A percentile compares a stretch with the other conserved stretches of the same genome.
These are phyloP conservation scores for Hypoxylon sp. DNA, from an alignment of 2,329 filamentous ascomycete genomes.

Conservation along the genomic window DNA sequence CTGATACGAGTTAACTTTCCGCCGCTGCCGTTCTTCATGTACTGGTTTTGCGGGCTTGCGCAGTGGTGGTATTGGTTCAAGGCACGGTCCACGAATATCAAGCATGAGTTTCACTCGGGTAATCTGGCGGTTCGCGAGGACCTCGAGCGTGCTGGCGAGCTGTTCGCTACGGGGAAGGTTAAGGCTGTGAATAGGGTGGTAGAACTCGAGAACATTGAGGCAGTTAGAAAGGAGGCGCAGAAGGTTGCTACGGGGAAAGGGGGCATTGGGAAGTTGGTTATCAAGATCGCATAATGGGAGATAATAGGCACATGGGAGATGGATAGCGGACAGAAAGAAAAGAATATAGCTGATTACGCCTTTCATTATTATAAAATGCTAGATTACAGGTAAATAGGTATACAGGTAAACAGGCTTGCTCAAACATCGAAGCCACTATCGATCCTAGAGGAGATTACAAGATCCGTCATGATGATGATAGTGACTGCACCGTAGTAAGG, in stretches of 20 bases:
- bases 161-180: constrained; percentile 61
- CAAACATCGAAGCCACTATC: neutral
- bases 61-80: constrained; percentile 60
- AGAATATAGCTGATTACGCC: neutral
- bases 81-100: constrained; percentile 61
- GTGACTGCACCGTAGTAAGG: neutral
- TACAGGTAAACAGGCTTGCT: constrained; percentile 15
- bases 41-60: constrained; percentile 55
- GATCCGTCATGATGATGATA: neutral
- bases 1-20: constrained; percentile 54
- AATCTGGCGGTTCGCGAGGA: constrained; percentile 59
- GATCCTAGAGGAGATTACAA: neutral
- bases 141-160: constrained; percentile 59
- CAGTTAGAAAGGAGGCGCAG: constrained; percentile 59
- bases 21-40: constrained; percentile 57
- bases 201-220: constrained; percentile 60
- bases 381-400: constrained; percentile 22
- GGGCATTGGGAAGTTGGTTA: constrained; percentile 61
- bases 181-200: constrained; percentile 60
- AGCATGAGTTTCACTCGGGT: constrained; percentile 63
- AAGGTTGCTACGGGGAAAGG: constrained; percentile 60
- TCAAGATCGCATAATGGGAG: constrained; percentile 53
- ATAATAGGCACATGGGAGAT: neutral
- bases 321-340: neutral
- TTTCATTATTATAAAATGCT: constrained; percentile 27